Evolutionary conservation across 2,329 filamentous ascomycete species (phyloP), one percentile per base, ranked within the genome.

Genomic region (Emmonsiellopsis sp.): DNA sequence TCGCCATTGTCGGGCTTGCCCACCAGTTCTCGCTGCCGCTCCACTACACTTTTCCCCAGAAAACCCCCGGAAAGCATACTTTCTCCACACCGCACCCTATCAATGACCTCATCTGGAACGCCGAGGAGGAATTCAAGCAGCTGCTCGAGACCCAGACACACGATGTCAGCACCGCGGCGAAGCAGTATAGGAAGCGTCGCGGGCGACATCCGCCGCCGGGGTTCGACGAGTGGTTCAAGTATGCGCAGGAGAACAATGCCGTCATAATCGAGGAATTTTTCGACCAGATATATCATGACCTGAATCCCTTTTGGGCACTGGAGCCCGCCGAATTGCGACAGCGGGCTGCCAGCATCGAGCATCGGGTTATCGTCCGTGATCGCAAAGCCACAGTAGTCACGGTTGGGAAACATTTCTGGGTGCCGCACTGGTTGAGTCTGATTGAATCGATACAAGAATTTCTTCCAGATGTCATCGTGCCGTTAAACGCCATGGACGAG

Each of bases 401-500:
- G 4, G 57, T 59, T 5, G 63, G 60, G 6, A 57, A 65, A 2
- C 57, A 64, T 50, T 55, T 59, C 46, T 74, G 74, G 67, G 66
- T 75, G 54, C 58, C 68, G 4, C 56, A 71, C 5, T 77, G 74
- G 73, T 49, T 62, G 37, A 65, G 72, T 36, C 61, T 77, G 62
- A 61, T 74, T 11, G 53, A 62, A 34, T 68, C 63, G 8, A 64
- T 77, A 8, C 49, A 63, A 21, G 57, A 67, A 5, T 59, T 64
- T 14, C 62, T 77, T 11, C 75, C 74, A 3, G 74, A 77, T 57
- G 58, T 78, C 36, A 70, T 76, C 51, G 63, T 78, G 46, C 66
- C 75, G 0, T 65, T 77, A 49, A 77, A 78, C 57, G 61, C 69
- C 36, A 77, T 77, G 73, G 76, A 77, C 52, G 73, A 77, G 61